phyloP scores from a whole-genome alignment of 768 basidiomycete genomes.

The Mrakia frigida region DNA sequence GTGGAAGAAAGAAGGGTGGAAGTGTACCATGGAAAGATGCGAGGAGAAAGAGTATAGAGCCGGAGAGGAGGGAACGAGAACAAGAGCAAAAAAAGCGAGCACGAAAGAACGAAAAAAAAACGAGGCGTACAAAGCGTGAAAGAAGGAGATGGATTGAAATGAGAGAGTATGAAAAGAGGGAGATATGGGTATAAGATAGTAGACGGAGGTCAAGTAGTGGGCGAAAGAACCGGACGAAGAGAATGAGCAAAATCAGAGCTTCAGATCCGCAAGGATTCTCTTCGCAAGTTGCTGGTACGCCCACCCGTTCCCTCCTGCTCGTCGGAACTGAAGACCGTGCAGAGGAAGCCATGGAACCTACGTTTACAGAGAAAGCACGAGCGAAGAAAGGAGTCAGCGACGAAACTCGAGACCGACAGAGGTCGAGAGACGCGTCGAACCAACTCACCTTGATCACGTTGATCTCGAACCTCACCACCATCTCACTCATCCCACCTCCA shows the following conservation, averaged over 20 bases:
- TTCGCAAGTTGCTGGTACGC: conserved; percentile 88
- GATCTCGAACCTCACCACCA: conserved; percentile 93
- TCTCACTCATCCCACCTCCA: conserved; percentile 51
- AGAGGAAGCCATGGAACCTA: conserved; percentile 89
- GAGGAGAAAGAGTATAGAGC: neutral
- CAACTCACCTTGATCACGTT: conserved; percentile 85
- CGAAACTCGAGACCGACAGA: neutral
- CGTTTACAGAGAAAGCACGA: neutral
- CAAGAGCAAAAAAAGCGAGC: neutral
- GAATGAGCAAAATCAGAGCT: conserved; percentile 34
- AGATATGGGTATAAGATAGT: no score
- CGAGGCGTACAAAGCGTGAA: neutral
- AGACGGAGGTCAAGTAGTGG: no score
- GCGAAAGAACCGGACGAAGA: no score
- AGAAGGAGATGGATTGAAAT: neutral
- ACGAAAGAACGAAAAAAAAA: neutral
- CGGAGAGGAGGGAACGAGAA: neutral
- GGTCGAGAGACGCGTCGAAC: no score
- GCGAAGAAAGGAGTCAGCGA: conserved; percentile 2
- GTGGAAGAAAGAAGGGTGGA: neutral
- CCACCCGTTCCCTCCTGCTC: conserved; percentile 86
- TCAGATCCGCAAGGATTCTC: conserved; percentile 41
- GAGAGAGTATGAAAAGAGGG: neutral
- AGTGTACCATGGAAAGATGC: neutral
- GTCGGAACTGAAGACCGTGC: conserved; percentile 91